These are phyloP conservation scores for Thielaviopsis punctulata DNA, from an alignment of 2,329 filamentous ascomycete species.

Conservation along the genomic window DNA sequence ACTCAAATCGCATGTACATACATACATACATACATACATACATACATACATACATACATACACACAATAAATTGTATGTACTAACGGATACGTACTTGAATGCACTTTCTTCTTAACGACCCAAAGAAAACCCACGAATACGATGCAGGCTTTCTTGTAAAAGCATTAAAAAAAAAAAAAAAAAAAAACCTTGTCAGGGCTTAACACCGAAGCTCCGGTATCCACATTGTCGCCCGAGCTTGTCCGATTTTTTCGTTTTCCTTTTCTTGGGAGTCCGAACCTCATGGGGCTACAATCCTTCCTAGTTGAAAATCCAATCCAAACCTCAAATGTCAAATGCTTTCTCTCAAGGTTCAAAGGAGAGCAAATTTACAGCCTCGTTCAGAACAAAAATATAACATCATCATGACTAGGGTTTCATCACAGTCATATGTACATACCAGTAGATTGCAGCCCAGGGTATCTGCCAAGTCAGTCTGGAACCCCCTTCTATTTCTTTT, in stretches of 20 bases:
- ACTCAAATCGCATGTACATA: too few relatives aligned
- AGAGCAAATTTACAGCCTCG: not conserved
- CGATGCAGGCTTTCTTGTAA: too few relatives aligned
- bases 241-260: not conserved
- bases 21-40: too few relatives aligned
- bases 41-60: too few relatives aligned
- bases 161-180: not conserved
- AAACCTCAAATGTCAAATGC: too few relatives aligned
- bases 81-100: too few relatives aligned
- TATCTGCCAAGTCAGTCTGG: not conserved
- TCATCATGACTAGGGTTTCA: not conserved
- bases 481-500: not conserved
- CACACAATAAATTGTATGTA: too few relatives aligned
- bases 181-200: not conserved
- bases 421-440: not conserved
- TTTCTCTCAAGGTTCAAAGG: not conserved
- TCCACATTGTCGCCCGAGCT: too few relatives aligned
- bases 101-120: too few relatives aligned
- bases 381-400: not conserved
- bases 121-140: too few relatives aligned
- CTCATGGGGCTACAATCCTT: not conserved
- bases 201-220: not conserved
- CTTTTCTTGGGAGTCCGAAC: not conserved
- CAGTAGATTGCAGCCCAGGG: not conserved
- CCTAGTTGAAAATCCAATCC: too few relatives aligned